phyloP scores from a whole-genome alignment of 495 filamentous ascomycete genomes.

The Aspergillus homomorphus region DNA sequence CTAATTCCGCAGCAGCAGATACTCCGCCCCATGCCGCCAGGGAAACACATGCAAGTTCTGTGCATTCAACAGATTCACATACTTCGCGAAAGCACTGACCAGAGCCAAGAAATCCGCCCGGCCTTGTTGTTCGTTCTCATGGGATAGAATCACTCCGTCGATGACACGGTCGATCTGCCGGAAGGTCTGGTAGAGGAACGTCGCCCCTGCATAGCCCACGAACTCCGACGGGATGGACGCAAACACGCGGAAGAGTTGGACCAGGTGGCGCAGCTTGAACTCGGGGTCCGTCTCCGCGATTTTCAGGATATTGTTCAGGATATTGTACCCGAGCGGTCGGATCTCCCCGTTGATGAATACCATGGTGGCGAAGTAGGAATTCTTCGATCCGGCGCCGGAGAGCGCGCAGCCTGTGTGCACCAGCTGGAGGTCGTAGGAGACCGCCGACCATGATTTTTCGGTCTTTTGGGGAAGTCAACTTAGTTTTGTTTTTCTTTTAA shows the following conservation, averaged over 20 bases:
- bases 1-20: too few relatives aligned
- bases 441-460: slow-evolving; percentile 12
- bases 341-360: slow-evolving; percentile 15
- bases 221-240: slow-evolving; percentile 9
- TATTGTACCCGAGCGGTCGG: slow-evolving; percentile 13
- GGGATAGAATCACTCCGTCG: neutral
- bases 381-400: slow-evolving; percentile 5
- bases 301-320: slow-evolving; percentile 14
- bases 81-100: slow-evolving; percentile 15
- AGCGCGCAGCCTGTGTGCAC: slow-evolving; percentile 9
- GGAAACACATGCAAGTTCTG: slow-evolving; percentile 18
- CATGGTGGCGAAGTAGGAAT: slow-evolving; percentile 18
- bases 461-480: neutral
- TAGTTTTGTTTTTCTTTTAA: neutral
- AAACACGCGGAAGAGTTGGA: slow-evolving; percentile 9
- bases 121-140: slow-evolving; percentile 3
- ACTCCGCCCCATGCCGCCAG: slow-evolving; percentile 15
- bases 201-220: slow-evolving; percentile 7
- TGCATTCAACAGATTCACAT: slow-evolving; percentile 19
- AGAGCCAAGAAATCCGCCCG: slow-evolving; percentile 15
- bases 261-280: slow-evolving; percentile 12
- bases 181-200: slow-evolving; percentile 9
- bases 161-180: slow-evolving; percentile 11
- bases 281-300: slow-evolving; percentile 4
- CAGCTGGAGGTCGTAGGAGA: slow-evolving; percentile 4